Conservation (phyloP, 2,329 filamentous ascomycete species). For the Endoconidiophora laricicola region DNA sequence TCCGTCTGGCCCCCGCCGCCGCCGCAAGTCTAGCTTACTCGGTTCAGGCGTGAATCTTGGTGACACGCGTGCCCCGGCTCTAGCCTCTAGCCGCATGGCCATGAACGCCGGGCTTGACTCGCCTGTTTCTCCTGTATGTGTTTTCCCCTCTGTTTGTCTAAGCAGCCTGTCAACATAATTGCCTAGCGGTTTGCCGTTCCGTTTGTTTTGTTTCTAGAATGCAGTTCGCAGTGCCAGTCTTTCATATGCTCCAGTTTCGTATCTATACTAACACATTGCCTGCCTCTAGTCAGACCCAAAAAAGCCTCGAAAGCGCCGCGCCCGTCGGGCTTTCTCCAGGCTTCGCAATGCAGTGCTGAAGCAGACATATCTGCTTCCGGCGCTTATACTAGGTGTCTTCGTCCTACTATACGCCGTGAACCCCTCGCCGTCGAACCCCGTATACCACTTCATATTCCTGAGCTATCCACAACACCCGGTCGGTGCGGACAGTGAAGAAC, state of each 20-base stretch:
- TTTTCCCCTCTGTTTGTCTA: background rate
- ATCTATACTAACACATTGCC: slow-evolving; percentile 3
- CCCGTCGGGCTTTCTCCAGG: slow-evolving; percentile 29
- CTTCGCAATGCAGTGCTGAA: slow-evolving; percentile 40
- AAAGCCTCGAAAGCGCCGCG: slow-evolving; percentile 37
- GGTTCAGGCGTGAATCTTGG: slow-evolving; percentile 36
- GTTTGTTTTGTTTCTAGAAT: background rate
- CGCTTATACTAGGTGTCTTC: slow-evolving; percentile 48
- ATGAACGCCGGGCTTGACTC: slow-evolving; percentile 18
- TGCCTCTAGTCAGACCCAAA: slow-evolving; percentile 4
- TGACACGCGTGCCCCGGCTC: slow-evolving; percentile 37
- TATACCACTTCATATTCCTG: slow-evolving; percentile 73
- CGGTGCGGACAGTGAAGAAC: slow-evolving; percentile 15
- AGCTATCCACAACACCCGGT: slow-evolving; percentile 51
- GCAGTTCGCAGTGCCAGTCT: too few species aligned
- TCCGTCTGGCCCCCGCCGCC: slow-evolving; percentile 25
- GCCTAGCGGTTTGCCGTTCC: background rate
- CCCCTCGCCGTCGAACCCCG: slow-evolving; percentile 60
- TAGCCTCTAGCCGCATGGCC: slow-evolving; percentile 35
- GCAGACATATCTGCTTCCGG: slow-evolving; percentile 48
- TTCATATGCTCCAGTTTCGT: too few species aligned
- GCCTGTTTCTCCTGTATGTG: slow-evolving; percentile 8
- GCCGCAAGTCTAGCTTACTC: slow-evolving; percentile 39
- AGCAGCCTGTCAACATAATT: background rate
- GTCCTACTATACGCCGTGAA: slow-evolving; percentile 55